Percentiles rank a stretch among this genome's conserved stretches.
phyloP scores from a whole-genome alignment of 352 stramenopile genomes.

The Phytophthora melonis region DNA sequence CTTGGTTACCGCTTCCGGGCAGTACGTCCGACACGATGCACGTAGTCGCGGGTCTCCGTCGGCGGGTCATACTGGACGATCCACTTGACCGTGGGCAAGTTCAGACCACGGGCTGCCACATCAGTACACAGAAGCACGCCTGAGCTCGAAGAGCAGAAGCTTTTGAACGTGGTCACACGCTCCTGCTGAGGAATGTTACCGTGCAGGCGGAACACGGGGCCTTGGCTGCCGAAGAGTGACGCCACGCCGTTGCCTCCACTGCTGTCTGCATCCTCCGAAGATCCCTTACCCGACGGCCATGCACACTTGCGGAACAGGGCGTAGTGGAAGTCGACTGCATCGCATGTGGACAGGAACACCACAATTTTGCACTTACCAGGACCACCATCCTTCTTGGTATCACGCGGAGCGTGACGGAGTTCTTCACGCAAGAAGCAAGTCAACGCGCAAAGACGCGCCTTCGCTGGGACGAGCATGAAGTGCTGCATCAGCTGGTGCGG shows the following conservation, averaged over 20 bases:
- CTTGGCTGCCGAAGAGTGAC: constrained; percentile 72
- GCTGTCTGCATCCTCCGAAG: constrained; percentile 89
- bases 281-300: constrained; percentile 76
- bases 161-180: constrained; percentile 95
- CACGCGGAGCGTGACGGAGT: constrained; percentile 48
- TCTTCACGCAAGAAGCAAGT: constrained; percentile 92
- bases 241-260: constrained; percentile 47
- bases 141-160: constrained; percentile 91
- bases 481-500: constrained; percentile 96
- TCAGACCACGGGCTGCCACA: constrained; percentile 97
- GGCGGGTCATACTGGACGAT: constrained; percentile 99
- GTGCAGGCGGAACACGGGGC: constrained; percentile 90
- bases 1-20: constrained; percentile 97
- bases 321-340: constrained; percentile 97
- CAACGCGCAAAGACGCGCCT: constrained; percentile 93
- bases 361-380: constrained; percentile 85
- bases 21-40: constrained; percentile 99
- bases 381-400: constrained; percentile 30
- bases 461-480: constrained; percentile 96
- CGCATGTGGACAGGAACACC: constrained; percentile 98
- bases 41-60: constrained; percentile 98
- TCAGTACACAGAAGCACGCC: constrained; percentile 98
- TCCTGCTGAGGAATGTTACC: constrained; percentile 97
- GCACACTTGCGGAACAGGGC: constrained; percentile 90
- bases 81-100: constrained; percentile 97